A percentile compares a stretch with the other conserved stretches of the same genome.
These are phyloP conservation scores for Malassezia arunalokei DNA, from an alignment of 1,284 basidiomycete species.

Conservation along the genomic window DNA sequence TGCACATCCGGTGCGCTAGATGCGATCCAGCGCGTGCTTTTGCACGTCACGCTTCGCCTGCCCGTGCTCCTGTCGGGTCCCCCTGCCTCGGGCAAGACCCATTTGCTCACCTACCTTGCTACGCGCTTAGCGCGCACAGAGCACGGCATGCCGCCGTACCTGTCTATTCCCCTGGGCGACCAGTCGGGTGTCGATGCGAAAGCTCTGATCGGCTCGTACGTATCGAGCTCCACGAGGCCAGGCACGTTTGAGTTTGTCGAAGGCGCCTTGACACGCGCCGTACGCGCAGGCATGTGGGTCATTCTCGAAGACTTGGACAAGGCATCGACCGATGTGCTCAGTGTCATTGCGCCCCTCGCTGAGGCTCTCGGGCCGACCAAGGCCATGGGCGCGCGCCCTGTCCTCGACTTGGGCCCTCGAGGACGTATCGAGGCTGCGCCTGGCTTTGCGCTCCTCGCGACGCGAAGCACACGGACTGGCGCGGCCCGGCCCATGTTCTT, in stretches of 20 bases:
- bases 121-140: constrained; percentile 12
- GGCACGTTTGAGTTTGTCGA: constrained; percentile 95
- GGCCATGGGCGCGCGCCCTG: constrained; percentile 63
- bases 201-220: constrained; percentile 80
- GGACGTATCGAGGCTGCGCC: constrained; percentile 45
- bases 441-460: constrained; percentile 48
- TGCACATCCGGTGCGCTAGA: constrained; percentile 56
- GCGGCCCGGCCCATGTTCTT: constrained; percentile 49
- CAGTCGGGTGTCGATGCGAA: constrained; percentile 65
- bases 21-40: constrained; percentile 57
- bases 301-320: constrained; percentile 82
- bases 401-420: constrained; percentile 49
- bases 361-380: constrained; percentile 62
- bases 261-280: constrained; percentile 78
- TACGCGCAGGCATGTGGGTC: constrained; percentile 84
- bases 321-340: constrained; percentile 35
- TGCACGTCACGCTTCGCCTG: constrained; percentile 57
- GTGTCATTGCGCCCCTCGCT: constrained; percentile 51
- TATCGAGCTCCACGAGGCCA: constrained; percentile 70
- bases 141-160: constrained; percentile 53
- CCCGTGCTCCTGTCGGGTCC: constrained; percentile 76
- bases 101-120: constrained; percentile 64
- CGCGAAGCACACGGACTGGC: constrained; percentile 23
- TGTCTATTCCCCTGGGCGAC: constrained; percentile 68
- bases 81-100: constrained; percentile 79